Evolutionary conservation across 768 basidiomycete species (phyloP).

Genomic region (Phylloporus sp.): DNA sequence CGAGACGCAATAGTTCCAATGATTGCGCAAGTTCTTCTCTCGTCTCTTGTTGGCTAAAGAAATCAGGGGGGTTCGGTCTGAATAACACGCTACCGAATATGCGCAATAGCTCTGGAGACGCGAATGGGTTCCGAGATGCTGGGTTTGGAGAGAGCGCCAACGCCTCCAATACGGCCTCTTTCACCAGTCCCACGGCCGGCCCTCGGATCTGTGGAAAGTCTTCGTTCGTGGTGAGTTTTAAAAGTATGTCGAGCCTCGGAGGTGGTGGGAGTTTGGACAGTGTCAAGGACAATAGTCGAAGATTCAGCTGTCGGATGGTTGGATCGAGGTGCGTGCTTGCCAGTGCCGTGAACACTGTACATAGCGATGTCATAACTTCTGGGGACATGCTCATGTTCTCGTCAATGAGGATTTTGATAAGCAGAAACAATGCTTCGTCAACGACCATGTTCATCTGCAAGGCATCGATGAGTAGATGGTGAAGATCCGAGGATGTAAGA

Average conservation of each 20-base stretch:
- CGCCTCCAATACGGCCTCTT: constrained; percentile 60
- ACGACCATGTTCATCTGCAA: constrained; percentile 52
- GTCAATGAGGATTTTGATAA: constrained; percentile 34
- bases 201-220: constrained; percentile 65
- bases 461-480: constrained; percentile 44
- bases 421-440: constrained; percentile 58
- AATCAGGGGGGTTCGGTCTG: constrained; percentile 49
- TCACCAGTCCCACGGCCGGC: constrained; percentile 64
- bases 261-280: constrained; percentile 45
- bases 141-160: constrained; percentile 28
- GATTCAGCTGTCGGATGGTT: constrained; percentile 52
- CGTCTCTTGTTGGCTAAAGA: constrained; percentile 38
- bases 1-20: constrained; percentile 57
- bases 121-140: constrained; percentile 41
- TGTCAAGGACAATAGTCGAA: constrained; percentile 55
- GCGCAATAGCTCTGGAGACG: constrained; percentile 51
- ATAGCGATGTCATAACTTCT: constrained; percentile 47
- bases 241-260: constrained; percentile 51
- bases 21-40: constrained; percentile 49
- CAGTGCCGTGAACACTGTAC: constrained; percentile 48
- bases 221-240: constrained; percentile 46
- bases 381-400: constrained; percentile 30
- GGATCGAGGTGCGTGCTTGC: constrained; percentile 63
- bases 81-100: constrained; percentile 60
- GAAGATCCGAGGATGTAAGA: constrained; percentile 25